These are phyloP conservation scores for Mycosphaerelloides madeirae DNA, from an alignment of 2,329 filamentous ascomycete genomes.

Conservation along the genomic window DNA sequence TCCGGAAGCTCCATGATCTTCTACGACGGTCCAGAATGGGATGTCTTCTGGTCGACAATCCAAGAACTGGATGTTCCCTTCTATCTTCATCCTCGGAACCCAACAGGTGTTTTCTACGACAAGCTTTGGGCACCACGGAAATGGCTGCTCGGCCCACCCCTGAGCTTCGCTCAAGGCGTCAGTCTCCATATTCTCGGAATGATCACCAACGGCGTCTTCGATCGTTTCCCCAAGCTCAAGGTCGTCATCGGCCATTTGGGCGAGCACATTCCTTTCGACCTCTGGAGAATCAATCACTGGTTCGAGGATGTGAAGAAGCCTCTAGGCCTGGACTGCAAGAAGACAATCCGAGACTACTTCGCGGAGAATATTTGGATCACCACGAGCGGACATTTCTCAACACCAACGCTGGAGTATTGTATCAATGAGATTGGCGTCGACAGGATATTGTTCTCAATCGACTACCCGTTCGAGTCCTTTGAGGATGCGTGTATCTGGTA, in stretches of 20 bases:
- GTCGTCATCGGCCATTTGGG: conserved; percentile 47
- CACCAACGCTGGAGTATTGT: conserved; percentile 48
- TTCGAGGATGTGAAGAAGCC: conserved; percentile 54
- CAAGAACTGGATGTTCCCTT: conserved; percentile 59
- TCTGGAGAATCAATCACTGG: conserved; percentile 48
- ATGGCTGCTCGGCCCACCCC: conserved; percentile 57
- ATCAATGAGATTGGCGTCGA: conserved; percentile 43
- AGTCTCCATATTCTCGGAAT: conserved; percentile 53
- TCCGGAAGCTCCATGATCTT: conserved; percentile 60
- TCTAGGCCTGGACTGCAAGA: conserved; percentile 46
- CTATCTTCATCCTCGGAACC: conserved; percentile 56
- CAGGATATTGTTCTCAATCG: conserved; percentile 28
- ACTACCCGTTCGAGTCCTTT: conserved; percentile 30
- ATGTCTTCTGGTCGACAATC: conserved; percentile 57
- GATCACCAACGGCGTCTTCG: conserved; percentile 49
- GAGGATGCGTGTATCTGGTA: conserved; percentile 29
- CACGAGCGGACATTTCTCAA: conserved; percentile 54
- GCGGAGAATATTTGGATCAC: conserved; percentile 54
- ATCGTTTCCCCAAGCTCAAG: conserved; percentile 44
- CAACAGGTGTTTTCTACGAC: conserved; percentile 49
- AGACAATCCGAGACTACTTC: conserved; percentile 50
- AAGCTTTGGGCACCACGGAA: conserved; percentile 56
- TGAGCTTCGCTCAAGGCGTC: conserved; percentile 57
- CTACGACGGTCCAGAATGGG: conserved; percentile 59
- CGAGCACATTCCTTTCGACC: conserved; percentile 48